Conservation (phyloP, 345 rosid species). For the Schrenkiella parvula region DNA sequence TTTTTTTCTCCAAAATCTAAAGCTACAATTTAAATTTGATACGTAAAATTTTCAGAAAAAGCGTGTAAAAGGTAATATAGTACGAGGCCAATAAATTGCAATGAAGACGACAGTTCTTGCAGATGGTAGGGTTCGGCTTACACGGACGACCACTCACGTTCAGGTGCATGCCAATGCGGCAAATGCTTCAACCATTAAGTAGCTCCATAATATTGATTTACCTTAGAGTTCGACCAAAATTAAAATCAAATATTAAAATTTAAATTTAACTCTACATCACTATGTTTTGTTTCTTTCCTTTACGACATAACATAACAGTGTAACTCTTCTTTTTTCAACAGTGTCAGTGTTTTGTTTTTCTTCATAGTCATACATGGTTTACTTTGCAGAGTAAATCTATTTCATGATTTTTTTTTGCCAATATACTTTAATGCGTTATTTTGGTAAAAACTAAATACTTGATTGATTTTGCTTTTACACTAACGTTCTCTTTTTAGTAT, state of each 20-base stretch:
- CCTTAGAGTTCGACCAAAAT: neutral
- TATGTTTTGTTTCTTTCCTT: conserved; percentile 16
- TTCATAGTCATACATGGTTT: neutral
- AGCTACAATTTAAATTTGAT: neutral
- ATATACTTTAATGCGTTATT: neutral
- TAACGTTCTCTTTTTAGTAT: neutral
- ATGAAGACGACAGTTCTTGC: conserved; percentile 23
- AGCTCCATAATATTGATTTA: conserved; percentile 3
- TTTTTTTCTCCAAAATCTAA: neutral
- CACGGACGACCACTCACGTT: conserved; percentile 30
- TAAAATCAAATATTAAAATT: neutral
- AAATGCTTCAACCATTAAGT: conserved; percentile 2
- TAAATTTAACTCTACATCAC: neutral
- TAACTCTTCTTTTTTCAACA: conserved; percentile 20
- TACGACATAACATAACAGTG: conserved; percentile 16
- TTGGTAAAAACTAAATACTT: neutral
- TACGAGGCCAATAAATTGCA: conserved; percentile 25
- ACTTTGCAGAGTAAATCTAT: neutral
- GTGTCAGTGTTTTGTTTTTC: conserved; percentile 12
- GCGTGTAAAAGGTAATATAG: conserved; percentile 12
- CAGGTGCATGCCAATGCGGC: conserved; percentile 26
- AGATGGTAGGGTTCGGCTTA: conserved; percentile 31
- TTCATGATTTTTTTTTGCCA: neutral
- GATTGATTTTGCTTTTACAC: neutral
- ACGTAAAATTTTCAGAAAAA: neutral